Evolutionary conservation across 495 filamentous ascomycete species (phyloP).

Genomic region (Neurospora hispaniola): DNA sequence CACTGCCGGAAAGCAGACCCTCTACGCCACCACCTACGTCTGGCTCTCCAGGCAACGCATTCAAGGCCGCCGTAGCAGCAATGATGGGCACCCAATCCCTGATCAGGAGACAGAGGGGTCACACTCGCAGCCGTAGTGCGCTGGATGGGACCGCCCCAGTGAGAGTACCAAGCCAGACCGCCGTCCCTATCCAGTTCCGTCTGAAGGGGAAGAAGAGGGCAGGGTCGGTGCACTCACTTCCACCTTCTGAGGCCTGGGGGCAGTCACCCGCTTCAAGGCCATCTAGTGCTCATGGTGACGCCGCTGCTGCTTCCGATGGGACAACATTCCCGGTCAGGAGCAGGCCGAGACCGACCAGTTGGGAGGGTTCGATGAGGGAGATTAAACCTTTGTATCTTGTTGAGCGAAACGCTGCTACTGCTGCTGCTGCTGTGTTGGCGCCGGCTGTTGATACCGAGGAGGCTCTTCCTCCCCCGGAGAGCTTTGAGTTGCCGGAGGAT

Average conservation of each 20-base stretch:
- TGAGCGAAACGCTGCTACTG: constrained; percentile 22
- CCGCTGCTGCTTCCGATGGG: constrained; percentile 6
- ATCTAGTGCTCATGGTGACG: background rate
- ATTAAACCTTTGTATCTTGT: constrained; percentile 41
- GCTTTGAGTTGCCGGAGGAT: background rate
- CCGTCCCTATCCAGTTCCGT: constrained; percentile 39
- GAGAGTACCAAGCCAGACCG: constrained; percentile 36
- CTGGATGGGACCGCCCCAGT: constrained; percentile 28
- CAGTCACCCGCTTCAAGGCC: constrained; percentile 21
- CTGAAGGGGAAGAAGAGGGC: constrained; percentile 30
- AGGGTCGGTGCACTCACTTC: constrained; percentile 23
- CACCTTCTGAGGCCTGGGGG: constrained; percentile 23
- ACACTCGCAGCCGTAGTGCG: constrained; percentile 26
- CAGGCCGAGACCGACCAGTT: constrained; percentile 36
- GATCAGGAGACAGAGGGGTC: constrained; percentile 15
- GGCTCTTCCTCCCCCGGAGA: background rate
- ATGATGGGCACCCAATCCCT: background rate
- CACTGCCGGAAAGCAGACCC: constrained; percentile 42
- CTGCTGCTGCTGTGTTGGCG: background rate
- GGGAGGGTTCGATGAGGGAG: constrained; percentile 35
- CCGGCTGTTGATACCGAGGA: background rate
- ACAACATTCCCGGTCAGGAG: constrained; percentile 15
- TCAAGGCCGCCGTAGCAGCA: background rate
- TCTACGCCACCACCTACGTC: constrained; percentile 25
- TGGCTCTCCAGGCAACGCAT: background rate